A percentile compares a stretch with the other conserved stretches of the same genome.
phyloP scores from a whole-genome alignment of 345 rosid genomes.

The Geranium brycei region DNA sequence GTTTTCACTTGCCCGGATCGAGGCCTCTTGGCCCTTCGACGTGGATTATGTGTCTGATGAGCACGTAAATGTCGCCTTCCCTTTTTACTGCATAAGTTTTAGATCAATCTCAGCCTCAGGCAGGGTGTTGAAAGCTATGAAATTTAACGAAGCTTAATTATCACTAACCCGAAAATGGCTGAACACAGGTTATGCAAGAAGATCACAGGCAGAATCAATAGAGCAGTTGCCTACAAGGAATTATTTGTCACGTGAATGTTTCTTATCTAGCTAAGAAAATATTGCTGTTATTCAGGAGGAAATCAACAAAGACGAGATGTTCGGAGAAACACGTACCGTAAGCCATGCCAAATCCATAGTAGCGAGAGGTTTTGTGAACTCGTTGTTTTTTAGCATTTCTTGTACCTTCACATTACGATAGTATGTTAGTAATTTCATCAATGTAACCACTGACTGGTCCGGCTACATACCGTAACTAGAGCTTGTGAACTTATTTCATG shows the following conservation, averaged over 20 bases:
- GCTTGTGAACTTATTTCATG: too few relatives aligned
- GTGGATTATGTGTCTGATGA: too few relatives aligned
- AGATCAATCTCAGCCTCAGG: background rate
- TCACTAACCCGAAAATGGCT: slow-evolving; percentile 28
- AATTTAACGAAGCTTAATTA: background rate
- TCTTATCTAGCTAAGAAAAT: background rate
- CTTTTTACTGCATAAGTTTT: background rate
- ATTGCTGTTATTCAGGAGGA: background rate
- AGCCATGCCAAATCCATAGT: slow-evolving; percentile 39
- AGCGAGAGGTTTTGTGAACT: slow-evolving; percentile 16
- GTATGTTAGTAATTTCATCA: background rate
- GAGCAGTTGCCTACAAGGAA: slow-evolving; percentile 22
- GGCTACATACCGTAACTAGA: background rate
- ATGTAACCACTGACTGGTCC: too few relatives aligned
- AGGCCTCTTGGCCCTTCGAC: too few relatives aligned
- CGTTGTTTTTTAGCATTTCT: slow-evolving; percentile 4
- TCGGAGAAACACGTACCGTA: too few relatives aligned
- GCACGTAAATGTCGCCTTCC: too few relatives aligned
- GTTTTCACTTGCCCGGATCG: too few relatives aligned
- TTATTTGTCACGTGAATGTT: too few relatives aligned
- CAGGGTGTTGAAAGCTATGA: background rate
- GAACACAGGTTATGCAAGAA: slow-evolving; percentile 25
- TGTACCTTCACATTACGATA: slow-evolving; percentile 18
- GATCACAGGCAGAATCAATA: slow-evolving; percentile 24
- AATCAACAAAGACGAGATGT: too few relatives aligned